These are phyloP conservation scores for Pythium oligandrum DNA, from an alignment of 352 stramenopile genomes.

Conservation along the genomic window DNA sequence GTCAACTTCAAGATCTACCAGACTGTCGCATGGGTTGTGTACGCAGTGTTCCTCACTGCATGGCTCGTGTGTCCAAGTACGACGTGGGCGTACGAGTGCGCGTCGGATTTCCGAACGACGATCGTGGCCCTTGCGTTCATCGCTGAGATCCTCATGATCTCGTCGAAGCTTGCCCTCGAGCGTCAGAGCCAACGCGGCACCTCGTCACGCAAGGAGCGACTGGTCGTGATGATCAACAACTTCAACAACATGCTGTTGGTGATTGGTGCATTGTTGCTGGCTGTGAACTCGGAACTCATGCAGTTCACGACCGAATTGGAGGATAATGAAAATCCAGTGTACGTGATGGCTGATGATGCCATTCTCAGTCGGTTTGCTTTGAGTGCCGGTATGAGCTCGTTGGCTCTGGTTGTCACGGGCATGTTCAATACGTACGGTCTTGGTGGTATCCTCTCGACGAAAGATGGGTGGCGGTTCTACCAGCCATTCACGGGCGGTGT, in stretches of 20 bases:
- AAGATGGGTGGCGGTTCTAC: conserved; percentile 80
- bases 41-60: conserved; percentile 42
- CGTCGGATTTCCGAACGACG: conserved; percentile 39
- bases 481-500: conserved; percentile 77
- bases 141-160: conserved; percentile 71
- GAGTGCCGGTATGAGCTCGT: conserved; percentile 48
- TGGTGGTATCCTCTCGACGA: conserved; percentile 61
- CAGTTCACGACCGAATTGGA: not conserved
- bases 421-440: conserved; percentile 83
- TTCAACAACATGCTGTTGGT: conserved; percentile 84
- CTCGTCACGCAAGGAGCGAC: conserved; percentile 33
- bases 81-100: conserved; percentile 29
- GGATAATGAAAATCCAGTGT: conserved; percentile 3
- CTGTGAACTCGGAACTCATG: conserved; percentile 52
- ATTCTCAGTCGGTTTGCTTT: conserved; percentile 37
- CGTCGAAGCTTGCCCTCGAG: conserved; percentile 65
- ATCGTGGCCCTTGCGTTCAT: conserved; percentile 65
- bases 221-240: conserved; percentile 78
- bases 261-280: conserved; percentile 59
- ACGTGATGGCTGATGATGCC: conserved; percentile 10
- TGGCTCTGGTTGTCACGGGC: conserved; percentile 67
- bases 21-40: conserved; percentile 51
- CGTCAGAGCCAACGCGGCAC: conserved; percentile 24
- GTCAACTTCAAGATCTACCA: conserved; percentile 70
- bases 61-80: conserved; percentile 30